phyloP scores from a whole-genome alignment of 345 rosid species.

The Pseudoturritis turrita region DNA sequence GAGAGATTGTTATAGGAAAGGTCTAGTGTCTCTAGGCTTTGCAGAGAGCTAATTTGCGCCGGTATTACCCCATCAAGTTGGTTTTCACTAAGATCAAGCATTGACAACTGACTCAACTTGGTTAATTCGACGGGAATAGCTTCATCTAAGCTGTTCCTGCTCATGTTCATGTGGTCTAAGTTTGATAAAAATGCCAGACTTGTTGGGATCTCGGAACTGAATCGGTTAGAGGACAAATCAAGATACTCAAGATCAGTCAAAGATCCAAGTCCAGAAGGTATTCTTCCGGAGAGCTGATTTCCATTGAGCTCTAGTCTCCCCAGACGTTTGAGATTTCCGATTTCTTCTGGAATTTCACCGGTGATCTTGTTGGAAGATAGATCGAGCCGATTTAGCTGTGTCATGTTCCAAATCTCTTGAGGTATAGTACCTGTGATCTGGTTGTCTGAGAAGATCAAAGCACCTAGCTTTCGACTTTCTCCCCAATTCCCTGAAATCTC shows the following conservation, averaged over 20 bases:
- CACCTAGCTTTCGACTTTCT: not conserved
- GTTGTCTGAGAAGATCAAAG: not conserved
- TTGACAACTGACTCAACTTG: not conserved
- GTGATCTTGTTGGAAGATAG: not conserved
- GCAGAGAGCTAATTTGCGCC: not conserved
- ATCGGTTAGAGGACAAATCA: not conserved
- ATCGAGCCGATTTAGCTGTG: not conserved
- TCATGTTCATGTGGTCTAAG: not conserved
- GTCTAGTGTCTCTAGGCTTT: not conserved
- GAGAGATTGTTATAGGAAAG: not conserved
- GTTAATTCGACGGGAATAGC: not conserved
- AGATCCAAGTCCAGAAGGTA: not conserved
- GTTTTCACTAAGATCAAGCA: not conserved
- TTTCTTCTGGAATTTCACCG: not conserved
- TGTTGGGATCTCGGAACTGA: not conserved
- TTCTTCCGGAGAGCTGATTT: not conserved
- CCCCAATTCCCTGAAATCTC: not conserved
- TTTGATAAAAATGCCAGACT: not conserved
- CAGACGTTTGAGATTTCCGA: not conserved
- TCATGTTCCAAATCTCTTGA: not conserved
- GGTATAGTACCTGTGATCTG: not conserved
- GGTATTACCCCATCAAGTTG: not conserved
- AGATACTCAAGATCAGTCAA: not conserved
- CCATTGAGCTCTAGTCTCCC: not conserved
- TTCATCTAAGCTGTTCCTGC: not conserved